Percentiles rank a stretch among this genome's conserved stretches.
Evolutionary conservation across 148 eudicot genomes (phyloP).

Genomic region (Persicaria tinctoria): DNA sequence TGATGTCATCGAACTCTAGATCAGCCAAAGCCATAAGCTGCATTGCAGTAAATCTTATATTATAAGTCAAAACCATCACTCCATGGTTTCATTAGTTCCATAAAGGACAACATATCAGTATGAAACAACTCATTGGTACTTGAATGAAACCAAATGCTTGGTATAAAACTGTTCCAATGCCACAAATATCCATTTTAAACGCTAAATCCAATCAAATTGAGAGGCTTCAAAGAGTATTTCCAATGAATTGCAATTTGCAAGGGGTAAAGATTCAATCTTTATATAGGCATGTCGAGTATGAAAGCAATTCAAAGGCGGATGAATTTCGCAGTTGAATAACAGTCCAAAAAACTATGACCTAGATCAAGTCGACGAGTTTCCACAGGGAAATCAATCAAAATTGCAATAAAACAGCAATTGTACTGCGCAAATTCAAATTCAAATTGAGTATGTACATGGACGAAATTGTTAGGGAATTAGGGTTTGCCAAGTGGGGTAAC

Average conservation of each 20-base stretch:
- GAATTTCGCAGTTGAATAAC: not conserved
- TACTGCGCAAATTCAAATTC: not conserved
- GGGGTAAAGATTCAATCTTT: not conserved
- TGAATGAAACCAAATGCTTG: too few species aligned
- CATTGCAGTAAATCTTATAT: constrained; percentile 8
- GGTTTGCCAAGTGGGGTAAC: constrained; percentile 20
- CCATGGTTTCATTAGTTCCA: too few species aligned
- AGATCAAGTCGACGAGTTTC: too few species aligned
- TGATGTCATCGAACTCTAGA: constrained; percentile 90
- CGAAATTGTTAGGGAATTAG: not conserved
- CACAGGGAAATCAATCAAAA: constrained; percentile 16
- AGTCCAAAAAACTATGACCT: too few species aligned
- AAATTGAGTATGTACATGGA: not conserved
- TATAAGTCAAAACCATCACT: too few species aligned
- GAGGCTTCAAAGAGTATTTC: not conserved
- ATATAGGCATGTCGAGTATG: not conserved
- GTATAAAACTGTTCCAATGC: too few species aligned
- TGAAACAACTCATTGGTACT: too few species aligned
- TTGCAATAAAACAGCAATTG: not conserved
- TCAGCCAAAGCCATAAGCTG: constrained; percentile 96
- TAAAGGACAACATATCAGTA: too few species aligned
- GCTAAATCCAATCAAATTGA: too few species aligned
- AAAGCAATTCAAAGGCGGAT: not conserved
- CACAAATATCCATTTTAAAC: too few species aligned
- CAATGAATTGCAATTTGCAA: not conserved